These are phyloP conservation scores for Kalmusia sp. DNA, from an alignment of 2,329 filamentous ascomycete species.

Conservation along the genomic window DNA sequence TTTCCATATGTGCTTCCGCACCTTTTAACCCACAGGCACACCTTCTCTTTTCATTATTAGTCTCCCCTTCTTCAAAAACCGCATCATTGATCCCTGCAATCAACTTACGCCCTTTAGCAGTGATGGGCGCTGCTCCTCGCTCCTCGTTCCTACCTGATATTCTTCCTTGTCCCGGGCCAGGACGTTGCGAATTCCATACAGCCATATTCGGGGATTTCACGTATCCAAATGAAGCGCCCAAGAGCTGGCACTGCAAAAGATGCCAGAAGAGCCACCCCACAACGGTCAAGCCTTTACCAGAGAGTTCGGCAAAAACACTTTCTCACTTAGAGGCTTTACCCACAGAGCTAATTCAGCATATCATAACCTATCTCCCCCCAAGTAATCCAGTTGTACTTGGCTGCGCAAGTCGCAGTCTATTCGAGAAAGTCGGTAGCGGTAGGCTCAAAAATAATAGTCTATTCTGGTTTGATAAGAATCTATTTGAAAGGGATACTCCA, in stretches of 20 bases:
- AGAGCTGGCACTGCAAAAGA: constrained; percentile 8
- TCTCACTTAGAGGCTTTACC: constrained; percentile 8
- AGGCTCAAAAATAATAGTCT: neutral
- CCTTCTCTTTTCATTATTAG: too few relatives aligned
- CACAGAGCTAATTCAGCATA: constrained; percentile 12
- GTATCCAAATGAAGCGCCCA: neutral
- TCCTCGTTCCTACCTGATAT: constrained; percentile 12
- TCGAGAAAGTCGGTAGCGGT: constrained; percentile 4
- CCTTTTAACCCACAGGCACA: too few relatives aligned
- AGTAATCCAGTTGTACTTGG: neutral
- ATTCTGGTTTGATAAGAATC: too few relatives aligned
- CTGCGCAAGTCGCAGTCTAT: constrained; percentile 6
- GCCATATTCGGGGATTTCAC: constrained; percentile 5
- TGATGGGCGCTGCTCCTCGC: neutral
- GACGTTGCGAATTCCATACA: constrained; percentile 12
- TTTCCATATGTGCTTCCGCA: too few relatives aligned
- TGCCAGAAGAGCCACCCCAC: constrained; percentile 15
- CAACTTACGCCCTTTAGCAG: too few relatives aligned
- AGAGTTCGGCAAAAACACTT: neutral
- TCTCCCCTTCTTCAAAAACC: too few relatives aligned
- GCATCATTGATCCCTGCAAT: too few relatives aligned
- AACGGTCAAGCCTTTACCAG: neutral
- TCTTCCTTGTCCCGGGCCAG: constrained; percentile 13
- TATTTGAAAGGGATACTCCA: neutral
- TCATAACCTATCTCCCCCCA: neutral